phyloP scores from a whole-genome alignment of 2,329 filamentous ascomycete genomes.

The Trichoderma afroharzianum region DNA sequence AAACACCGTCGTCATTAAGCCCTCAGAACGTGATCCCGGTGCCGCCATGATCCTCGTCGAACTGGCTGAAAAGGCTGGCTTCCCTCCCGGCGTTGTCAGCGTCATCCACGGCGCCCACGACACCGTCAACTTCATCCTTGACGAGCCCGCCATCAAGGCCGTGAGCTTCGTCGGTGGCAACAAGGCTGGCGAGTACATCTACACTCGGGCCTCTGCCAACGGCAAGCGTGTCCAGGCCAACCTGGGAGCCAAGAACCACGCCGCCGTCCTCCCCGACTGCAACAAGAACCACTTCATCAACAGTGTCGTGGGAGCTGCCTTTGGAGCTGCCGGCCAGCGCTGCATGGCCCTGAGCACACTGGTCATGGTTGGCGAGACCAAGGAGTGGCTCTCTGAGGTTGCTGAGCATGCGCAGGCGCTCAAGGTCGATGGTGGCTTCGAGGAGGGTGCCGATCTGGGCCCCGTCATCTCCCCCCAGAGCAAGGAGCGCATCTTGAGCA shows the following conservation, averaged over 20 bases:
- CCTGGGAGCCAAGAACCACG: conserved; percentile 85
- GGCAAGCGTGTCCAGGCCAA: conserved; percentile 88
- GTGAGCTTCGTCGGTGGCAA: conserved; percentile 84
- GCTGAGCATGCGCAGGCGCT: conserved; percentile 71
- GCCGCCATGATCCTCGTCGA: conserved; percentile 83
- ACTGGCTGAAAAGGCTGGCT: conserved; percentile 74
- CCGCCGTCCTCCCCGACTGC: conserved; percentile 77
- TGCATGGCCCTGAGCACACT: conserved; percentile 85
- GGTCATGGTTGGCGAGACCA: conserved; percentile 80
- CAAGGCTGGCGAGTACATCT: conserved; percentile 87
- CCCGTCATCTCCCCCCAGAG: conserved; percentile 78
- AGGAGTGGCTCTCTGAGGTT: conserved; percentile 75
- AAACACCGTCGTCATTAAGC: conserved; percentile 82
- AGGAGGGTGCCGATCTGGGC: conserved; percentile 73
- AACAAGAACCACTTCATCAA: conserved; percentile 90
- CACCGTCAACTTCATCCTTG: conserved; percentile 82
- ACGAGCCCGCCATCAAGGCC: conserved; percentile 81
- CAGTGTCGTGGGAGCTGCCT: conserved; percentile 77
- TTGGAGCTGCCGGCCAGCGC: conserved; percentile 78
- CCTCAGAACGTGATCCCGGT: conserved; percentile 79
- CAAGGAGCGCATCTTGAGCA: conserved; percentile 70
- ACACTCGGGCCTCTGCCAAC: conserved; percentile 71
- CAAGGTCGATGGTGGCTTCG: conserved; percentile 76
- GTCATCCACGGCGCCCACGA: conserved; percentile 76
- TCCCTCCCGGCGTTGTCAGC: conserved; percentile 78